Percentiles rank a stretch among this genome's conserved stretches.
Conservation (phyloP, 2,329 filamentous ascomycete species). For the Ceratocystiopsis sp. region DNA sequence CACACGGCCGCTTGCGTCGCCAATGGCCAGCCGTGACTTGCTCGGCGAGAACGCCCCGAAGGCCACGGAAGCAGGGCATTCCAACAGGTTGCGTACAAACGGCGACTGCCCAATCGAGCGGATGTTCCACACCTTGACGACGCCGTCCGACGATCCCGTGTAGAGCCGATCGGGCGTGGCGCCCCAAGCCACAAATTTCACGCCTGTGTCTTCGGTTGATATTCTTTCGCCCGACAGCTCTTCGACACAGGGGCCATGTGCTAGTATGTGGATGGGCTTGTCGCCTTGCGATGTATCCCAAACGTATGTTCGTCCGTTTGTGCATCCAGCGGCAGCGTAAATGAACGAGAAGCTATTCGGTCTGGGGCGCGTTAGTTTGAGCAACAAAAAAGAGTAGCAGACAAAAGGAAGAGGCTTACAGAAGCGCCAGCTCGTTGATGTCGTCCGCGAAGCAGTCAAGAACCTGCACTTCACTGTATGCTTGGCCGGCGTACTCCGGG, state of each 20-base stretch:
- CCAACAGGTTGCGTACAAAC: constrained; percentile 34
- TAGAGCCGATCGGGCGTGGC: constrained; percentile 39
- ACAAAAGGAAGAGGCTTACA: constrained; percentile 14
- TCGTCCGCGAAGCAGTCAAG: constrained; percentile 43
- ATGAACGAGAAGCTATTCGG: constrained; percentile 32
- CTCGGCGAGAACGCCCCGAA: constrained; percentile 42
- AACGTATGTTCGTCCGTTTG: constrained; percentile 43
- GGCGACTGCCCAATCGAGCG: constrained; percentile 21
- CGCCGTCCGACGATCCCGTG: constrained; percentile 45
- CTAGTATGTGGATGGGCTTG: constrained; percentile 34
- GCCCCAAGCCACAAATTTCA: constrained; percentile 48
- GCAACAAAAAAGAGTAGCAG: background rate
- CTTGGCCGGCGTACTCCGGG: constrained; percentile 14
- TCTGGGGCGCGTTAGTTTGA: constrained; percentile 16
- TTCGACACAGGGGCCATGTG: constrained; percentile 28
- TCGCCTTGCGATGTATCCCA: constrained; percentile 45
- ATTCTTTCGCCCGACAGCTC: constrained; percentile 8
- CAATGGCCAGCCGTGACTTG: constrained; percentile 35
- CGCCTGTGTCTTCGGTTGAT: constrained; percentile 36
- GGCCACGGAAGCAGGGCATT: constrained; percentile 37
- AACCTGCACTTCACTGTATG: constrained; percentile 30
- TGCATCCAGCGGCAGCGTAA: constrained; percentile 44
- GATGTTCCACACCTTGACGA: constrained; percentile 46
- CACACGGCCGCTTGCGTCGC: constrained; percentile 43
- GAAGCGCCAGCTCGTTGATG: constrained; percentile 44